Conservation (phyloP, 1,284 basidiomycete genomes). For the Ceratobasidium theobromae region DNA sequence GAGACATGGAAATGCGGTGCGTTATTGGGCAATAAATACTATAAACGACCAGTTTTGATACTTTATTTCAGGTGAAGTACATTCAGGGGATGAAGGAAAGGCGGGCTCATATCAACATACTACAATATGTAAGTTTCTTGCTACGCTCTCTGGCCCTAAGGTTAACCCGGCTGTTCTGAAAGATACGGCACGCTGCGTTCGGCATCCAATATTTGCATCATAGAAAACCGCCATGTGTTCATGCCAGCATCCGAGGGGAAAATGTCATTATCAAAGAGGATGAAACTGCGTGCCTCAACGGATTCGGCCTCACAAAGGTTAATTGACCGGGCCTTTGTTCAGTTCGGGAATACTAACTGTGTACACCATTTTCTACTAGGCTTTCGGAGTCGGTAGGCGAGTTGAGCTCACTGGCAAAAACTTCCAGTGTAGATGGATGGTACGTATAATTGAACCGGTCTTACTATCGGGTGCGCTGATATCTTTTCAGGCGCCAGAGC, state of each 20-base stretch:
- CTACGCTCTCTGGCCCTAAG: not conserved
- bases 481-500: not conserved
- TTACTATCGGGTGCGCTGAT: not conserved
- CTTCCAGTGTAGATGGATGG: constrained; percentile 11
- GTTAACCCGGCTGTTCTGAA: not conserved
- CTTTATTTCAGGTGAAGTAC: not conserved
- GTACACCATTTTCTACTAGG: not conserved
- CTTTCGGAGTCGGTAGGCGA: not conserved
- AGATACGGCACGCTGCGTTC: not conserved
- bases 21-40: not conserved
- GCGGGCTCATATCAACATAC: not conserved
- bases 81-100: not conserved
- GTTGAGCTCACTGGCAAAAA: constrained; percentile 5
- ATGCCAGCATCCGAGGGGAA: constrained; percentile 21
- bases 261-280: constrained; percentile 21
- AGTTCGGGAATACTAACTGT: too few species aligned
- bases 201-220: constrained; percentile 11
- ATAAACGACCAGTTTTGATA: not conserved
- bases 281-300: constrained; percentile 7
- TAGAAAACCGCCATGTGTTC: not conserved
- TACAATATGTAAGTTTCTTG: constrained; percentile 3
- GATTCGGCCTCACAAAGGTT: constrained; percentile 9
- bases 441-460: not conserved
- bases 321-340: too few species aligned
- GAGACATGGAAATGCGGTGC: constrained; percentile 4